Base-by-base conservation (phyloP, 2,329 filamentous ascomycete species). In the Aspergillus vadensis region DNA sequence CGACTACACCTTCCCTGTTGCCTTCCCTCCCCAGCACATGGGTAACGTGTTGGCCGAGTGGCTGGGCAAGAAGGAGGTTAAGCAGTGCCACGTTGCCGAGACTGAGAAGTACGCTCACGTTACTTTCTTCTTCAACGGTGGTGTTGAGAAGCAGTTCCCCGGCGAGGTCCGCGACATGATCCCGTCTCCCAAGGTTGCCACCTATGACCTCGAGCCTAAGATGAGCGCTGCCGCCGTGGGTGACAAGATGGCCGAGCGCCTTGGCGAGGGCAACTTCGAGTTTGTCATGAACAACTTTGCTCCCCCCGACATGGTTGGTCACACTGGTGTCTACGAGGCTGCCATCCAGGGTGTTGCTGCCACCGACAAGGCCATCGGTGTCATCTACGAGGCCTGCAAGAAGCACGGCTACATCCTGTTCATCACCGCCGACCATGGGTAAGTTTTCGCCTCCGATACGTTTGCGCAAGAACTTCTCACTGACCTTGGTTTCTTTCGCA, bases 271-370 rank as follows among this genome's bases (percentile, higher is more conserved):
- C 73, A 88, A 91, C 74, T 97, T 93, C 80, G 92, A 95, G 74
- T 98, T 99, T 75, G 84, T 99, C 78, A 99, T 99, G 95, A 97
- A 98, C 88, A 99, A 99, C 87, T 98, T 99, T 80, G 95, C 95
- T 44, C 95, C 95, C 44, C 95, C 95, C 17, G 95, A 99, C 81
- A 99, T 99, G 95, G 95, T 99, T 67, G 95, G 95, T 69, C 95
- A 99, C 83, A 99, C 95, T 10, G 95, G 95, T 74, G 92, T 97
- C 62, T 98, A 98, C 80, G 89, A 98, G 71, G 94, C 95, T 30
- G 95, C 95, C 59, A 88, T 99, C 64, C 75, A 95, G 72, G 95
- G 88, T 70, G 89, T 90, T 69, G 84, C 88, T 68, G 88, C 94
- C 67, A 99, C 95, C 12, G 95, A 99, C 79, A 91, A 90, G 82